Evolutionary conservation across 306 rosid genomes (phyloP).

Genomic region (Prunus armeniaca): DNA sequence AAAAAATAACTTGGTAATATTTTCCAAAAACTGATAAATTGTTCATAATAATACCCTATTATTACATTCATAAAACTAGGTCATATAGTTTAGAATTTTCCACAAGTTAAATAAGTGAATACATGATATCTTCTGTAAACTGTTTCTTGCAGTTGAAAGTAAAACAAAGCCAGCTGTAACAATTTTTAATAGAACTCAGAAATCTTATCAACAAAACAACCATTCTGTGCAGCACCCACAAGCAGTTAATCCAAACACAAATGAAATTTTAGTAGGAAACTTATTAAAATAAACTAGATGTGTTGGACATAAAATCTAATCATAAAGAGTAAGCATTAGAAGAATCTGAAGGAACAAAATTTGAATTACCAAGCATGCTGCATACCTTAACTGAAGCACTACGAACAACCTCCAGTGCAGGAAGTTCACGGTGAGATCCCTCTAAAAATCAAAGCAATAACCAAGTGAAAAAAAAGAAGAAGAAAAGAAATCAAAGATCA

Average conservation of each 20-base stretch:
- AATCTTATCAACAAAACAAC: neutral
- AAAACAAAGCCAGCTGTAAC: neutral
- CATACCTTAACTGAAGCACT: slow-evolving; percentile 66
- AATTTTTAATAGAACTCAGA: neutral
- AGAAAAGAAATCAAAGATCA: neutral
- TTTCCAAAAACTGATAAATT: neutral
- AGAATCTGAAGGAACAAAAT: slow-evolving; percentile 7
- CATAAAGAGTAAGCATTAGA: slow-evolving; percentile 1
- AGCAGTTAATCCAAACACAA: neutral
- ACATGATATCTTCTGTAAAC: neutral
- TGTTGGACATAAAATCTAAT: neutral
- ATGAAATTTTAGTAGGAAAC: neutral
- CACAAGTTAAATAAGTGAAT: neutral
- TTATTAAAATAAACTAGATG: neutral
- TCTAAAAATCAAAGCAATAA: slow-evolving; percentile 40
- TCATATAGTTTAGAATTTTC: neutral
- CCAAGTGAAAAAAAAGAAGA: slow-evolving; percentile 13
- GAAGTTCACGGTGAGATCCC: slow-evolving; percentile 97
- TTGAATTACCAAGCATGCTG: slow-evolving; percentile 14
- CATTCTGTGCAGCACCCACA: neutral
- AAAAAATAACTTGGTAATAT: neutral
- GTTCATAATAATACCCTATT: neutral
- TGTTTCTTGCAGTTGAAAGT: neutral
- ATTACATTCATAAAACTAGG: neutral
- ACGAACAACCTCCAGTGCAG: slow-evolving; percentile 70